phyloP scores from a whole-genome alignment of 1,139 yeast genomes.

The Blastobotrys arbuscula region DNA sequence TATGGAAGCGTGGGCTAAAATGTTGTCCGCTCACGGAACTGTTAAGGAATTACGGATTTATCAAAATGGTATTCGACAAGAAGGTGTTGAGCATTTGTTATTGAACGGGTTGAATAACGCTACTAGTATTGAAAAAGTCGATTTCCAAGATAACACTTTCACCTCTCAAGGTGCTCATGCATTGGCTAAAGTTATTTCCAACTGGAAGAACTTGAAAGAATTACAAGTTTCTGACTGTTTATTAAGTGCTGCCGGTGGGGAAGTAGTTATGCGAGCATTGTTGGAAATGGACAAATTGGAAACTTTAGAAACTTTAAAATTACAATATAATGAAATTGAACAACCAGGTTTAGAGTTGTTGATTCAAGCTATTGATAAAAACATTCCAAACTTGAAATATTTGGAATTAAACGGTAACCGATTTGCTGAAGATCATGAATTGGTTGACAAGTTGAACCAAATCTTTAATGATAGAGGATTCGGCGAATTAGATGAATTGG shows the following conservation, averaged over 20 bases:
- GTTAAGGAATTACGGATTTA: slow-evolving; percentile 73
- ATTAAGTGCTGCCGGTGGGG: slow-evolving; percentile 68
- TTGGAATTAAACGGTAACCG: slow-evolving; percentile 91
- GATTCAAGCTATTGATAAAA: slow-evolving; percentile 45
- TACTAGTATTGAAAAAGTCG: slow-evolving; percentile 59
- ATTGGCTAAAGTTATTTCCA: slow-evolving; percentile 52
- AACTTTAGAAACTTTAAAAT: slow-evolving; percentile 52
- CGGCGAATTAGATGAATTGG: slow-evolving; percentile 86
- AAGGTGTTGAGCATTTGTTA: slow-evolving; percentile 74
- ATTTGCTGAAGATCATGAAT: slow-evolving; percentile 70
- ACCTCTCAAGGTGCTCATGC: slow-evolving; percentile 78
- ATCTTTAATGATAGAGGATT: slow-evolving; percentile 67
- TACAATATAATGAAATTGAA: slow-evolving; percentile 89
- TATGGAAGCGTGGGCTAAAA: slow-evolving; percentile 52
- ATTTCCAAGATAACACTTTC: slow-evolving; percentile 91
- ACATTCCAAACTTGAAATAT: slow-evolving; percentile 54
- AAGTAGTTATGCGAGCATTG: slow-evolving; percentile 41
- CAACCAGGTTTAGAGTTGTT: slow-evolving; percentile 55
- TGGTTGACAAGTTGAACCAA: slow-evolving; percentile 49
- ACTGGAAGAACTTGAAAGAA: slow-evolving; percentile 60
- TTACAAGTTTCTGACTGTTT: slow-evolving; percentile 86
- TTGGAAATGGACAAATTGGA: slow-evolving; percentile 28
- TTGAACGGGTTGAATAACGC: slow-evolving; percentile 64
- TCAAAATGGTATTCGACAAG: slow-evolving; percentile 96
- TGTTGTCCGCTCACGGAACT: slow-evolving; percentile 70